A percentile compares a stretch with the other conserved stretches of the same genome.
Conservation (phyloP, 371 early-diverging fungal species). For the Circinella minor region DNA sequence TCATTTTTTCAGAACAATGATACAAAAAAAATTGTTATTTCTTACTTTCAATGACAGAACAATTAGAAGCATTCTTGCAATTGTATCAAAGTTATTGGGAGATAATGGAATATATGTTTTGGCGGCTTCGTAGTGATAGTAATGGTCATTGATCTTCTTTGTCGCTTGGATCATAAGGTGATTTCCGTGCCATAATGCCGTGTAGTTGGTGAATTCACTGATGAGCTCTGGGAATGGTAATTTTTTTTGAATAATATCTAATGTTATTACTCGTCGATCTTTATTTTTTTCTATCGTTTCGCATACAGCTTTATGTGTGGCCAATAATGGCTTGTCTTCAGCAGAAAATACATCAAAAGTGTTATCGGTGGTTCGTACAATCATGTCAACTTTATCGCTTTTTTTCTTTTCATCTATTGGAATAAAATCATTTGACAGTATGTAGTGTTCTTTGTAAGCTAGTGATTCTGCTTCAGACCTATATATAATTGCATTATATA, state of each 20-base stretch:
- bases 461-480: background rate
- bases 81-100: background rate
- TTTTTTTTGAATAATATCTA: background rate
- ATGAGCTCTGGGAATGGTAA: background rate
- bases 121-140: constrained; percentile 1
- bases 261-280: background rate
- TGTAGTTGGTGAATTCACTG: background rate
- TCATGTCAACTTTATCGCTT: background rate
- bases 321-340: background rate
- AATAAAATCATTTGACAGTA: background rate
- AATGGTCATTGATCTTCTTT: background rate
- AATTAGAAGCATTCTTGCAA: background rate
- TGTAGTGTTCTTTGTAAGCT: background rate
- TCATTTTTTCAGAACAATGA: background rate
- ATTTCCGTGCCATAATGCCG: background rate
- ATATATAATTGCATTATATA: background rate
- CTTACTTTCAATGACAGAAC: background rate
- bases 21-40: background rate
- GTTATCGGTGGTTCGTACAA: background rate
- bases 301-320: background rate
- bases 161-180: background rate
- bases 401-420: background rate
- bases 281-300: background rate
- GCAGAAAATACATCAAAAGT: background rate
- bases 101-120: background rate